Conservation (phyloP, 495 filamentous ascomycete genomes). For the Aspergillus cavernicola region DNA sequence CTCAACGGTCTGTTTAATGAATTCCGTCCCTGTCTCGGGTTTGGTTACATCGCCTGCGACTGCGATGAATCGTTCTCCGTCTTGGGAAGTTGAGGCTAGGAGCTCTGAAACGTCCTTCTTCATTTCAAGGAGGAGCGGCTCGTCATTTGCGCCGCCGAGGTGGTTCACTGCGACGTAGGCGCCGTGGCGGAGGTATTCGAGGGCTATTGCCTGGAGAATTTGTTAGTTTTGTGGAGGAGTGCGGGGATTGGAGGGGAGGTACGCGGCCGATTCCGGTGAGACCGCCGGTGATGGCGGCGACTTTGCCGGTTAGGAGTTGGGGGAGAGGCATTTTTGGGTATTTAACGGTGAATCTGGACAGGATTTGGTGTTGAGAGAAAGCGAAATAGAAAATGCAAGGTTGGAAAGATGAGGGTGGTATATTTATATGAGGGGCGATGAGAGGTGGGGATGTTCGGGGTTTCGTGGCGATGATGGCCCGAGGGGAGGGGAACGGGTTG, state of each 20-base stretch:
- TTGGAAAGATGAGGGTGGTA: not conserved
- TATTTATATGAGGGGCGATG: not conserved
- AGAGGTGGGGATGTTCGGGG: conserved; percentile 4
- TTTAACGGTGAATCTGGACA: not conserved
- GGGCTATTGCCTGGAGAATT: conserved; percentile 55
- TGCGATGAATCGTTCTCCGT: conserved; percentile 43
- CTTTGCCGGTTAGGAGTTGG: conserved; percentile 56
- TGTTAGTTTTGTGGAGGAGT: not conserved
- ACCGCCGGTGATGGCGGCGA: conserved; percentile 72
- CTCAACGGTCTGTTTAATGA: conserved; percentile 55
- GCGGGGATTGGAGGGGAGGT: conserved; percentile 1
- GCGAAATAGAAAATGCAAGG: not conserved
- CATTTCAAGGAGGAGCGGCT: conserved; percentile 50
- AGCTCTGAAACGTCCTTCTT: conserved; percentile 46
- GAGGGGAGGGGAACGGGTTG: not conserved
- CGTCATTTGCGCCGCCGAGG: conserved; percentile 54
- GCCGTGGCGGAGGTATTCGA: conserved; percentile 67
- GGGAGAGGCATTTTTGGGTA: conserved; percentile 24
- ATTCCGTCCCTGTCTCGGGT: conserved; percentile 54
- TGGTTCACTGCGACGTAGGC: conserved; percentile 69
- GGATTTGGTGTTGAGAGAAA: not conserved
- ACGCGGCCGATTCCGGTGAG: conserved; percentile 71
- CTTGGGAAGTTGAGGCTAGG: conserved; percentile 29
- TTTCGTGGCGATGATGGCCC: not conserved
- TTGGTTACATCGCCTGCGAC: conserved; percentile 64